These are phyloP conservation scores for Trichosporon sp. DNA, from an alignment of 1,284 basidiomycete genomes.

Conservation along the genomic window DNA sequence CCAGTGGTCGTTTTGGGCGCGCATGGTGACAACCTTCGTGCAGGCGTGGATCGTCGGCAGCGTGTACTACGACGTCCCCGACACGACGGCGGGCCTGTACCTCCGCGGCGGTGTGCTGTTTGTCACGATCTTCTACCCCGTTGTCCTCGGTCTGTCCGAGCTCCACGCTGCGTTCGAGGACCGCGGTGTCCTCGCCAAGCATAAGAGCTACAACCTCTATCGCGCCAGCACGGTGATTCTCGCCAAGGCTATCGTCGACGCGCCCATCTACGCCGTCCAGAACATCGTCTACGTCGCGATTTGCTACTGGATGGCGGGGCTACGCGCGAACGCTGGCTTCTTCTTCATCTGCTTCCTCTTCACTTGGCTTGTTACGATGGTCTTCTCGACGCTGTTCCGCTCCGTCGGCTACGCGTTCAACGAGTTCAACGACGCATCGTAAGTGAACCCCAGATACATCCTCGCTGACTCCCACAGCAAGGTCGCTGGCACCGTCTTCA, in stretches of 20 bases:
- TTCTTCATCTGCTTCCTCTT: constrained; percentile 48
- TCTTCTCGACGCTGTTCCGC: constrained; percentile 42
- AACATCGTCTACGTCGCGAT: constrained; percentile 47
- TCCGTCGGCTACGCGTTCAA: constrained; percentile 40
- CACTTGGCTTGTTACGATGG: constrained; percentile 27
- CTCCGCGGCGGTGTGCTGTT: constrained; percentile 66
- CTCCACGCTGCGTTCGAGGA: constrained; percentile 67
- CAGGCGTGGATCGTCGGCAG: constrained; percentile 58
- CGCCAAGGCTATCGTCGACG: constrained; percentile 62
- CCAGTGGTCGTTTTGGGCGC: constrained; percentile 32
- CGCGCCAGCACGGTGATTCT: constrained; percentile 52
- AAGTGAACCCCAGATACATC: background rate
- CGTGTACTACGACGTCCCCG: constrained; percentile 63
- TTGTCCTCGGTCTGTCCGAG: constrained; percentile 59
- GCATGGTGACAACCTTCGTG: constrained; percentile 35
- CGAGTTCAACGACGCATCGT: constrained; percentile 42
- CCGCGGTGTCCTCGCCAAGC: constrained; percentile 63
- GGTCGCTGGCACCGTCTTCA: constrained; percentile 38
- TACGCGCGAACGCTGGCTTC: constrained; percentile 27
- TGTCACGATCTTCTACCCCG: constrained; percentile 52
- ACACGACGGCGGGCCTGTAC: constrained; percentile 59
- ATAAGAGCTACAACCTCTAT: constrained; percentile 51
- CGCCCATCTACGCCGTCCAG: constrained; percentile 50
- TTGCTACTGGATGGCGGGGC: constrained; percentile 43
- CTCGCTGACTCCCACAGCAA: constrained; percentile 16